A percentile compares a stretch with the other conserved stretches of the same genome.
These are phyloP conservation scores for Sordariomycetes sp. DNA, from an alignment of 2,329 filamentous ascomycete species.

Conservation along the genomic window DNA sequence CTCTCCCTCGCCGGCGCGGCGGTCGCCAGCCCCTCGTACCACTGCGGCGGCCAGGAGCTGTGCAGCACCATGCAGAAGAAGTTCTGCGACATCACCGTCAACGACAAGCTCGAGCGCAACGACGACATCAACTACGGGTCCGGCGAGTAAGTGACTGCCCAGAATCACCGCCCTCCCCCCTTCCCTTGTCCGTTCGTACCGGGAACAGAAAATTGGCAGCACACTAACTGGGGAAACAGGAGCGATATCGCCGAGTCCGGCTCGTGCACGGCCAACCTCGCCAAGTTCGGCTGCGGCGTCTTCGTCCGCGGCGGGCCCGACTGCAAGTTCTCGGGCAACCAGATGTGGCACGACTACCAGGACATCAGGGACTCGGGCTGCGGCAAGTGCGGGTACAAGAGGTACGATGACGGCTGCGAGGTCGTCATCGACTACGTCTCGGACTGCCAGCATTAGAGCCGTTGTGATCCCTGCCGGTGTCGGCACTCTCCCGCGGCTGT, in stretches of 20 bases:
- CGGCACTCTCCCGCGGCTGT: too few relatives aligned
- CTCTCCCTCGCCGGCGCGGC: not conserved
- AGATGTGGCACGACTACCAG: not conserved
- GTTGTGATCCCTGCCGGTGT: too few relatives aligned
- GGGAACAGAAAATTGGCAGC: too few relatives aligned
- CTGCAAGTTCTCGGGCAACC: not conserved
- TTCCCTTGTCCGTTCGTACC: too few relatives aligned
- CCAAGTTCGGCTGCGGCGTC: not conserved
- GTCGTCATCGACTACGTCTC: not conserved
- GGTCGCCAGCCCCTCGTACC: not conserved
- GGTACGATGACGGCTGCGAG: not conserved
- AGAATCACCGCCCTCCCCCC: not conserved
- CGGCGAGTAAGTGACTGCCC: not conserved
- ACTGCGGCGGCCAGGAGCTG: not conserved
- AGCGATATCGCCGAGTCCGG: not conserved
- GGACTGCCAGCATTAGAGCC: not conserved
- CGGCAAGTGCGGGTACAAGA: not conserved
- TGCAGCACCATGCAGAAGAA: not conserved
- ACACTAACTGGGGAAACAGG: too few relatives aligned
- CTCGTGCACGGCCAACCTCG: not conserved
- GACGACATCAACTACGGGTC: not conserved
- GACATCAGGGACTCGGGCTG: not conserved
- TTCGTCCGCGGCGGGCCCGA: not conserved
- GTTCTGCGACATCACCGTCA: not conserved
- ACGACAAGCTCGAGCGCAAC: not conserved